Evolutionary conservation across 2,329 filamentous ascomycete species (phyloP), one percentile per base, ranked within the genome.

Genomic region (Pseudocercospora vitis): DNA sequence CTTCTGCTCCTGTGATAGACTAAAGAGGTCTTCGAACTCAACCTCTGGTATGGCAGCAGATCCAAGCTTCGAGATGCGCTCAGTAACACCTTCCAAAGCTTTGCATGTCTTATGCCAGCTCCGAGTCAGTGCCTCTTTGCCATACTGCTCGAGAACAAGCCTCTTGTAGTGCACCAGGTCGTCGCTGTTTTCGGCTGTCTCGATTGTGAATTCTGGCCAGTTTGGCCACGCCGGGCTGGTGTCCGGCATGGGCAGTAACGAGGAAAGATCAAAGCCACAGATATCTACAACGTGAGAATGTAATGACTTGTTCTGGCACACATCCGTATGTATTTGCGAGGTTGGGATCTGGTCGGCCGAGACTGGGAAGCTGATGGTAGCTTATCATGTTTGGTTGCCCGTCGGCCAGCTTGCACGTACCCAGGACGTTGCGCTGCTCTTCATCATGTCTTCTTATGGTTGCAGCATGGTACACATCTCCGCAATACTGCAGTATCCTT

Each of bases 21-120:
- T 47, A 5, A 48, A 51, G 6, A 55, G 42, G 6, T 55, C 48
- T 4, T 48, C 21, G 24, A 21, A 55, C 19, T 31, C 33, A 9
- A 55, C 33, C 21, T 42, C 42, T 11, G 53, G 53, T 7, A 55
- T 51, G 26, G 42, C 32, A 14, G 28, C 42, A 2, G 47, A 51
- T 3, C 53, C 53, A 12, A 40, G 35, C 16, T 19, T 19, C 5
- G 53, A 23, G n/a, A 52, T 52, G 5, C 37, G 28, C 11, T 40
- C 28, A 3, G 53, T 55, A 3, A 54, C 11, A 14, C 26, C 23
- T 14, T 55, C 48, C 7, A 48, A 35, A 21, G 40, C 48, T 37
- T 48, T 44, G 29, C 48, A 55, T 1, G 53, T 52, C 26, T 45
- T 48, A 11, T 48, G 12, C 53, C 48, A 55, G 42, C 53, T 48